These are phyloP conservation scores for Aureobasidium sp. DNA, from an alignment of 2,329 filamentous ascomycete species.

Conservation along the genomic window DNA sequence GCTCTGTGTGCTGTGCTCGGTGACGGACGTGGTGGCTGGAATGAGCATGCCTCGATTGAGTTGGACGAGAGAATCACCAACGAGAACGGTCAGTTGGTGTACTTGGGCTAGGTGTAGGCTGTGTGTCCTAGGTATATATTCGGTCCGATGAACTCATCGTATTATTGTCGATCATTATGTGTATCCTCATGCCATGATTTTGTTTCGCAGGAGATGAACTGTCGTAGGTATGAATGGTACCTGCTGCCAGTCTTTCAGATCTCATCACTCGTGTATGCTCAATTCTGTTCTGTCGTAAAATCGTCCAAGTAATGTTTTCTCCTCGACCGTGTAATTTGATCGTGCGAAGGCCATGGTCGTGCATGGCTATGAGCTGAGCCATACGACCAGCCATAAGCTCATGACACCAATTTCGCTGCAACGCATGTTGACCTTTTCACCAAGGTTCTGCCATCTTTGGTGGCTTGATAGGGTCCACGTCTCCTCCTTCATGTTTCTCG, in stretches of 20 bases:
- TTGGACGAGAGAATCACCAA: constrained; percentile 33
- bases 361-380: not conserved
- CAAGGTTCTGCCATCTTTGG: constrained; percentile 15
- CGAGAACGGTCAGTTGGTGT: constrained; percentile 27
- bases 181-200: not conserved
- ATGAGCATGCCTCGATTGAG: constrained; percentile 20
- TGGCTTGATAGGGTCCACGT: constrained; percentile 16
- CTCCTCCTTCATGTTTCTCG: constrained; percentile 27
- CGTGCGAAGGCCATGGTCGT: not conserved
- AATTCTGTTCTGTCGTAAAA: not conserved
- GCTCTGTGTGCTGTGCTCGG: constrained; percentile 28
- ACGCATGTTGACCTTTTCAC: constrained; percentile 4
- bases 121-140: not conserved
- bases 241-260: not conserved
- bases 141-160: not conserved
- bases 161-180: not conserved
- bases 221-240: too few species aligned
- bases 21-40: constrained; percentile 27
- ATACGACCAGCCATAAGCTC: not conserved
- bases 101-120: constrained; percentile 14
- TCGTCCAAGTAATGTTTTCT: not conserved
- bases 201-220: not conserved
- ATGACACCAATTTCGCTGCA: not conserved
- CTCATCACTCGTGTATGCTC: not conserved
- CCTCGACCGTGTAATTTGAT: not conserved